Base-by-base conservation (phyloP, 2,329 filamentous ascomycete genomes). In the Ophiostoma sp. region DNA sequence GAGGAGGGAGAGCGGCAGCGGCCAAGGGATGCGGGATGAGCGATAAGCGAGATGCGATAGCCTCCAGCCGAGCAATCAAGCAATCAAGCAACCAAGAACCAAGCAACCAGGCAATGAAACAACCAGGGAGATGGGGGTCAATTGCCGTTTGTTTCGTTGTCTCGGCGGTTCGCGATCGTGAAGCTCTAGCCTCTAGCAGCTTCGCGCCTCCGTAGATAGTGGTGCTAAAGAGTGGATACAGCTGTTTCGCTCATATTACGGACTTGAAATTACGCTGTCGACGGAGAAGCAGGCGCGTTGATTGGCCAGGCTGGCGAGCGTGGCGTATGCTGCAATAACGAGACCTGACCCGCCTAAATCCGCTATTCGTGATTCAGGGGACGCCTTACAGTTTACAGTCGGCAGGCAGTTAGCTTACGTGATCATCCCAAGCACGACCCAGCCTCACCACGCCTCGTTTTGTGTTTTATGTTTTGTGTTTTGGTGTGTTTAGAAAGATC, bases 371-470 rank as follows among this genome's bases (percentile, higher is more conserved):
- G 44, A 48, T 17, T n/a, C 44, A 20, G 44, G 44, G 44, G 10
- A 41, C 15, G 15, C 17, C 20, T 17, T 17, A 41, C 3, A 41
- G 39, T 41, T 2, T 5, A 41, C 39, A 10, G 39, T n/a, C 20
- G 27, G n/a, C 52, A n/a, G 52, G 52, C 11, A 20, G n/a, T 20
- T 10, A 31, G 57, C 31, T 33, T 35, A 33, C 7, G 15, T 62
- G 31, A 62, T 62, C 31, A 13, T 33, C 10, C n/a, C 15, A 31
- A 57, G n/a, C 7, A 10, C 33, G 20, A 36, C 60, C 60, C 35
- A 64, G 60, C 60, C 60, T 64, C 60, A n/a, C 60, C 33, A 62
- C 23, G 57, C 57, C 57, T 62, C 57, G 57, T 62, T 62, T 31
- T 62, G 57, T 27, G 23, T 57, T 27, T n/a, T 52, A 10, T 41